These are phyloP conservation scores for Xylaria sp. DNA, from an alignment of 2,329 filamentous ascomycete genomes.

Conservation along the genomic window DNA sequence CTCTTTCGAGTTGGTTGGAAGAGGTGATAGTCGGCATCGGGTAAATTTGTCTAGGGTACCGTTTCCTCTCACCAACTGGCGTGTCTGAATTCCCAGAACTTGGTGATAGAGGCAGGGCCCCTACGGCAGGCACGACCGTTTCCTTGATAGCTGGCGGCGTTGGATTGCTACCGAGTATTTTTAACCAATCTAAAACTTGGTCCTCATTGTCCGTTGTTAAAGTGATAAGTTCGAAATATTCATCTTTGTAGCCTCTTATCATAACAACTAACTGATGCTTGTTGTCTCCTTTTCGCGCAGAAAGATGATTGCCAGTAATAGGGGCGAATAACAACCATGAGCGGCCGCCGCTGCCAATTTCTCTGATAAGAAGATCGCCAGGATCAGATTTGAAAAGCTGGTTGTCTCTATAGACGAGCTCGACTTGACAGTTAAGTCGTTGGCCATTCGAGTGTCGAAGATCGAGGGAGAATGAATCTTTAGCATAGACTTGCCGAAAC, in stretches of 20 bases:
- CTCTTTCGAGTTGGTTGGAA: constrained; percentile 39
- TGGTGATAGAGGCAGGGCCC: constrained; percentile 41
- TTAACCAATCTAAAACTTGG: constrained; percentile 85
- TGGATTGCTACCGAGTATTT: constrained; percentile 72
- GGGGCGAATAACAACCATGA: constrained; percentile 92
- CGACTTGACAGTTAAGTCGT: constrained; percentile 86
- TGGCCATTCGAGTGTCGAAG: constrained; percentile 90
- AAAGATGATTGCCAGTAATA: constrained; percentile 76
- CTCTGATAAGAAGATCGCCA: constrained; percentile 91
- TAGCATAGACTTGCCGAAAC: constrained; percentile 84
- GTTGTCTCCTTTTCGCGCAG: constrained; percentile 79
- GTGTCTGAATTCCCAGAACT: constrained; percentile 49
- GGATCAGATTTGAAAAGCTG: constrained; percentile 71
- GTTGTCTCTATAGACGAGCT: constrained; percentile 87
- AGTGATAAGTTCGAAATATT: constrained; percentile 89
- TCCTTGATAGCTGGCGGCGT: constrained; percentile 59
- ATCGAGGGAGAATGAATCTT: constrained; percentile 89
- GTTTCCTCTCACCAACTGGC: constrained; percentile 55
- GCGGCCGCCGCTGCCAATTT: constrained; percentile 79
- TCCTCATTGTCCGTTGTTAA: constrained; percentile 80
- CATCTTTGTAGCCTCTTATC: constrained; percentile 78
- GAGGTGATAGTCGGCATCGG: constrained; percentile 42
- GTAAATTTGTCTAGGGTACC: constrained; percentile 35
- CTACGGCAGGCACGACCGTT: constrained; percentile 47
- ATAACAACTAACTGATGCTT: constrained; percentile 83